Evolutionary conservation across 2,329 filamentous ascomycete genomes (phyloP).

Genomic region (Curvularia verruculosa): DNA sequence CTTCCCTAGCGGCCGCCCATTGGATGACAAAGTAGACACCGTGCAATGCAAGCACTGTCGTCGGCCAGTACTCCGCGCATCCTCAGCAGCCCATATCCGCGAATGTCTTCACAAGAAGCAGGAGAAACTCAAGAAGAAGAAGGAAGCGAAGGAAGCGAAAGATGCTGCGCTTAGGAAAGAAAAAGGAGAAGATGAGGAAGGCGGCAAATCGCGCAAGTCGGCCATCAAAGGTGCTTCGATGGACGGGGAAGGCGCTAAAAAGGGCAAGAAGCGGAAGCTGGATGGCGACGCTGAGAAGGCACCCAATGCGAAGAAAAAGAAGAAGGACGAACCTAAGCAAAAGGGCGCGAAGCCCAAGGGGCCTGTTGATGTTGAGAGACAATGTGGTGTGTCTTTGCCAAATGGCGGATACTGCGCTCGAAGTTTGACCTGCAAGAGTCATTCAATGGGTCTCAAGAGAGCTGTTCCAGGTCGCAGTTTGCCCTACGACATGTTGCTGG

Average conservation of each 20-base stretch:
- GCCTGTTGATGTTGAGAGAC: conserved; percentile 90
- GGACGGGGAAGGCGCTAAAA: conserved; percentile 49
- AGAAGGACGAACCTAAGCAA: conserved; percentile 87
- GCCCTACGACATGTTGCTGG: conserved; percentile 88
- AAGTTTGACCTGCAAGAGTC: conserved; percentile 90
- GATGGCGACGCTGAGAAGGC: conserved; percentile 74
- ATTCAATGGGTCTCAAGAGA: conserved; percentile 92
- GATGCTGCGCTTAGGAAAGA: conserved; percentile 57
- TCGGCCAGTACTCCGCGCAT: conserved; percentile 78
- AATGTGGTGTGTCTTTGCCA: conserved; percentile 85
- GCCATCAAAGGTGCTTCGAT: conserved; percentile 48
- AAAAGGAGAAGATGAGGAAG: conserved; percentile 52
- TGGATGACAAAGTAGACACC: conserved; percentile 79
- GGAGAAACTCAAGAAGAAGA: conserved; percentile 65
- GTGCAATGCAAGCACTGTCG: conserved; percentile 92
- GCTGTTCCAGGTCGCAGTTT: conserved; percentile 84
- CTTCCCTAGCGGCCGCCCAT: conserved; percentile 79
- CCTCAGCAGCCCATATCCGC: conserved; percentile 79
- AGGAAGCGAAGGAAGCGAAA: conserved; percentile 66
- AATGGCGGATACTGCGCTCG: conserved; percentile 88
- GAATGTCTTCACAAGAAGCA: conserved; percentile 84
- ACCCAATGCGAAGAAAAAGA: conserved; percentile 83
- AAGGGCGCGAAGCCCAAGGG: conserved; percentile 87
- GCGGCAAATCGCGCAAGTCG: conserved; percentile 51
- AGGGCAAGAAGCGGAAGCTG: conserved; percentile 56